Evolutionary conservation across 768 basidiomycete genomes (phyloP).

Genomic region (Leccinum pellstonianum): DNA sequence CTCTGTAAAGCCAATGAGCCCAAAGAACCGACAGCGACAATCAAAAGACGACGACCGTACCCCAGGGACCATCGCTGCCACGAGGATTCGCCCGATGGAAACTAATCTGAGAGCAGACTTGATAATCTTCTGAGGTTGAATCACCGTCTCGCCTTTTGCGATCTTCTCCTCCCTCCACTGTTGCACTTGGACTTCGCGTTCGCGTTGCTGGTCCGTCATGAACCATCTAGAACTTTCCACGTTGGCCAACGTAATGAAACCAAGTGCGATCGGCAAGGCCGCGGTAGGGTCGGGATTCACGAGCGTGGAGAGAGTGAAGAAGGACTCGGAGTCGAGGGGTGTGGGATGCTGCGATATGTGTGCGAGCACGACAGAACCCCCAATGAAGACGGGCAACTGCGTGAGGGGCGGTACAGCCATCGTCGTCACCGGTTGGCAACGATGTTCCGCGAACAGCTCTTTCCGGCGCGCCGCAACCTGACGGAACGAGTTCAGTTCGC

Average conservation of each 20-base stretch:
- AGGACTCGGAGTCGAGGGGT: constrained; percentile 74
- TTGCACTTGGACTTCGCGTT: constrained; percentile 48
- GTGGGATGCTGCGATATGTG: constrained; percentile 55
- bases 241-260: constrained; percentile 74
- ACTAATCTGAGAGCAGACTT: constrained; percentile 55
- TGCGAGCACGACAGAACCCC: constrained; percentile 58
- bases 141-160: constrained; percentile 43
- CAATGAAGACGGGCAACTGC: constrained; percentile 73
- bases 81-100: constrained; percentile 64
- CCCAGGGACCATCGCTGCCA: constrained; percentile 70
- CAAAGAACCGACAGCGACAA: background rate
- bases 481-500: constrained; percentile 6
- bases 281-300: constrained; percentile 70
- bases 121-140: constrained; percentile 49
- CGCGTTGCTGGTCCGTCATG: constrained; percentile 54
- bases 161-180: constrained; percentile 45
- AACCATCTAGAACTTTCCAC: constrained; percentile 79
- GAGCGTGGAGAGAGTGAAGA: constrained; percentile 70
- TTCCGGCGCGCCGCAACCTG: constrained; percentile 56
- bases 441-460: constrained; percentile 58
- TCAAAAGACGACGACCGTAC: constrained; percentile 38
- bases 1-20: constrained; percentile 37
- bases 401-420: constrained; percentile 59
- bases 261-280: constrained; percentile 66
- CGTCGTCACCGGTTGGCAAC: constrained; percentile 55